Percentiles rank a stretch among this genome's conserved stretches.
Evolutionary conservation across 2,329 filamentous ascomycete species (phyloP).

Genomic region (Arthrinium puccinioides): DNA sequence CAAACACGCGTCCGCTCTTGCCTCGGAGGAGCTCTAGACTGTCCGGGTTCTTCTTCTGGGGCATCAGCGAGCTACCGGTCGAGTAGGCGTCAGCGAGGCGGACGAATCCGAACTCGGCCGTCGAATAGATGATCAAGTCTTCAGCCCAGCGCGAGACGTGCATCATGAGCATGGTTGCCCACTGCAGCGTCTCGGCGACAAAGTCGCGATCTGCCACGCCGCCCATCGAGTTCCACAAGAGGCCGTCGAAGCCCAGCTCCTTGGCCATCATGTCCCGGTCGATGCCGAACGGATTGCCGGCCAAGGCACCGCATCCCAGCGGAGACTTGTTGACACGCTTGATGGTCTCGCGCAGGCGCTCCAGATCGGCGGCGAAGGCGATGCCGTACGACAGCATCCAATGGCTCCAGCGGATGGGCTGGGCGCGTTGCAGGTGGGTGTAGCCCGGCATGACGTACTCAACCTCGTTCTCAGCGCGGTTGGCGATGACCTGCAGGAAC

Average conservation of each 20-base stretch:
- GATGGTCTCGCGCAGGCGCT: constrained; percentile 60
- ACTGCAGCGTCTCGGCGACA: constrained; percentile 64
- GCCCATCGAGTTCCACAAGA: constrained; percentile 64
- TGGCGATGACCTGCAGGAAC: constrained; percentile 60
- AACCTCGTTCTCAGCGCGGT: constrained; percentile 62
- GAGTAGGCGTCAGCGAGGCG: constrained; percentile 72
- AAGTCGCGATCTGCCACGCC: constrained; percentile 62
- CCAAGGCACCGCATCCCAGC: constrained; percentile 63
- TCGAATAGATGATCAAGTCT: constrained; percentile 70
- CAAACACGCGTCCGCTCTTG: constrained; percentile 55
- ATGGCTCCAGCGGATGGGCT: constrained; percentile 68
- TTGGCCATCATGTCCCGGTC: constrained; percentile 64
- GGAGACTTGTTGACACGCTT: constrained; percentile 58
- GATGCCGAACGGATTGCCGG: constrained; percentile 69
- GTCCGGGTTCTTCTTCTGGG: constrained; percentile 80
- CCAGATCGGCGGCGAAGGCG: constrained; percentile 59
- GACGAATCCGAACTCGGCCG: constrained; percentile 70
- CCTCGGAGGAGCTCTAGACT: constrained; percentile 65
- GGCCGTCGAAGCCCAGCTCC: constrained; percentile 65
- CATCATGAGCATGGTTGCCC: constrained; percentile 61
- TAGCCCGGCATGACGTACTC: constrained; percentile 70
- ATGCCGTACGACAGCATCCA: constrained; percentile 65
- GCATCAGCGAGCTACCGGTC: constrained; percentile 71
- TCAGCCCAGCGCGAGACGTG: constrained; percentile 68
- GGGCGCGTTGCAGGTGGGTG: constrained; percentile 67